A percentile compares a stretch with the other conserved stretches of the same genome.
Conservation (phyloP, 352 stramenopile species). For the Globisporangium mamillatum region DNA sequence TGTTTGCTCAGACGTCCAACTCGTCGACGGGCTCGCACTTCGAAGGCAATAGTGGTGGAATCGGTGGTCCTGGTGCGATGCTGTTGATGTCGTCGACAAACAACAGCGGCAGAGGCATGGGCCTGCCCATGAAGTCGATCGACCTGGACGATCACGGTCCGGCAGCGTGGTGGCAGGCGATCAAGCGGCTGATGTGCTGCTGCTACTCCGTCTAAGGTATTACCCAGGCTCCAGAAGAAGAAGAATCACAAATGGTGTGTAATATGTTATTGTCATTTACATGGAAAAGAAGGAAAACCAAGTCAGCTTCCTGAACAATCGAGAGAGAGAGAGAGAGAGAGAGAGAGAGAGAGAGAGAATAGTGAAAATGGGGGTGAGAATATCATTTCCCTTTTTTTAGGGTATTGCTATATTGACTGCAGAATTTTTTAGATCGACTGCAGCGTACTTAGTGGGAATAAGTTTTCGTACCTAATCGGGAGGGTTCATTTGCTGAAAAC, state of each 20-base stretch:
- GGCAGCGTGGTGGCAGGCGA: constrained; percentile 21
- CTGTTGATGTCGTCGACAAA: constrained; percentile 3
- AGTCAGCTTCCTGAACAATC: not conserved
- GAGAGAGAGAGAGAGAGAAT: too few species aligned
- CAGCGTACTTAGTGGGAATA: too few species aligned
- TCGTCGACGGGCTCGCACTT: constrained; percentile 13
- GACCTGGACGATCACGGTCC: constrained; percentile 12
- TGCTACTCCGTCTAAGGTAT: constrained; percentile 19
- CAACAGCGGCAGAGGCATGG: not conserved
- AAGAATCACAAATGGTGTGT: not conserved
- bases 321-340: not conserved
- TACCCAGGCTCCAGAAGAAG: not conserved
- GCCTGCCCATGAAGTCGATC: constrained; percentile 15
- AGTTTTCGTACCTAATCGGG: too few species aligned
- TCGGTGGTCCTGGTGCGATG: not conserved
- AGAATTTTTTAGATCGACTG: too few species aligned
- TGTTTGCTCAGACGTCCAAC: constrained; percentile 9
- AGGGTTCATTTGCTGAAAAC: too few species aligned
- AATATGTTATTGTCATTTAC: constrained; percentile 9
- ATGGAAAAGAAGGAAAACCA: not conserved
- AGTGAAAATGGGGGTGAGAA: too few species aligned
- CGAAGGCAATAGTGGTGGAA: constrained; percentile 12
- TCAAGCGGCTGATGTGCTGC: constrained; percentile 35
- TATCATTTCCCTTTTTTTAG: too few species aligned
- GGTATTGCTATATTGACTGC: too few species aligned